A percentile compares a stretch with the other conserved stretches of the same genome.
Evolutionary conservation across 148 eudicot genomes (phyloP).

Genomic region (Rheum nobile): DNA sequence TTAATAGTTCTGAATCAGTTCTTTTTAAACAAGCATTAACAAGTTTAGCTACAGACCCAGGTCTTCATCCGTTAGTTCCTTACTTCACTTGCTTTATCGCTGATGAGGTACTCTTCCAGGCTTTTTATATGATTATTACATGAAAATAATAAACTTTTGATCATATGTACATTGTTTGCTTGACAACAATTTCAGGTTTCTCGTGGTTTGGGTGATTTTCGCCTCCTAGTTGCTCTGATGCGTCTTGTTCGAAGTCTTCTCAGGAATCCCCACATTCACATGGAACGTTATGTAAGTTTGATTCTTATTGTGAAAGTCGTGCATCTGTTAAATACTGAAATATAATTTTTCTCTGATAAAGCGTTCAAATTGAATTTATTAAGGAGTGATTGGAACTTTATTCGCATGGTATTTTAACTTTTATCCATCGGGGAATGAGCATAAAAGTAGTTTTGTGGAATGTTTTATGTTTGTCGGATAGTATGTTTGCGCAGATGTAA

Average conservation of each 20-base stretch:
- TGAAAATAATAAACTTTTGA: not conserved
- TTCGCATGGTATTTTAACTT: not conserved
- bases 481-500: not conserved
- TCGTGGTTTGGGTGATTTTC: constrained; percentile 55
- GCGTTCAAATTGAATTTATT: not conserved
- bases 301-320: not conserved
- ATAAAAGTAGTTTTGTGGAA: not conserved
- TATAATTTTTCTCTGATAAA: not conserved
- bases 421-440: not conserved
- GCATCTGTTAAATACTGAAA: not conserved
- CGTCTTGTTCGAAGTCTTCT: constrained; percentile 63
- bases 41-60: constrained; percentile 74
- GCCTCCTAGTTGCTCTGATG: constrained; percentile 65
- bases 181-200: constrained; percentile 37
- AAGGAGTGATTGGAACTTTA: not conserved
- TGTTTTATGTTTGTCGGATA: not conserved
- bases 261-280: constrained; percentile 61
- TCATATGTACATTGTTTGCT: constrained; percentile 1
- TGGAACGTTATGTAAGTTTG: constrained; percentile 63
- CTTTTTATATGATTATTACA: not conserved
- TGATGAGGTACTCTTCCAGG: constrained; percentile 40
- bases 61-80: constrained; percentile 69
- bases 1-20: constrained; percentile 41
- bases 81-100: constrained; percentile 62
- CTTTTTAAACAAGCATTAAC: constrained; percentile 65